phyloP scores from a whole-genome alignment of 208 protist genomes.

The Phytomonas sp. region DNA sequence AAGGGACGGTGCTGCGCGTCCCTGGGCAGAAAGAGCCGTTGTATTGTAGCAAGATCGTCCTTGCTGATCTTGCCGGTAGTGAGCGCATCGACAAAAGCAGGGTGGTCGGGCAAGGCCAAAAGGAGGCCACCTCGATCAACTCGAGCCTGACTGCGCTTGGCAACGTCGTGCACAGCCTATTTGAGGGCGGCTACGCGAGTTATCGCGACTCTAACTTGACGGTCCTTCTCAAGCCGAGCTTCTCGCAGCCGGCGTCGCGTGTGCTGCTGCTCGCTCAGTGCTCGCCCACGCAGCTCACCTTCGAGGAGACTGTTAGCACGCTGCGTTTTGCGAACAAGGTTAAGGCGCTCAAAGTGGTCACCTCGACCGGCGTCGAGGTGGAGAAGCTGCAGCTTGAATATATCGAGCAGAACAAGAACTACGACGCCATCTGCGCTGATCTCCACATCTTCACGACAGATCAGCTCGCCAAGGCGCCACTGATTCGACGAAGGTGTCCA shows the following conservation, averaged over 20 bases:
- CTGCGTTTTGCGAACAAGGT: slow-evolving; percentile 90
- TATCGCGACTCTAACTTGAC: slow-evolving; percentile 90
- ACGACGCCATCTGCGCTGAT: slow-evolving; percentile 61
- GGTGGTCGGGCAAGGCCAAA: slow-evolving; percentile 58
- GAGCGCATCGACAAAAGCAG: slow-evolving; percentile 68
- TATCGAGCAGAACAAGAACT: slow-evolving; percentile 35
- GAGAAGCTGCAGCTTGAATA: slow-evolving; percentile 61
- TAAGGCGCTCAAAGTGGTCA: slow-evolving; percentile 75
- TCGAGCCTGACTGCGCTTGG: slow-evolving; percentile 88
- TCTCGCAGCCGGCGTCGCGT: slow-evolving; percentile 65
- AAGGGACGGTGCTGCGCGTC: slow-evolving; percentile 48
- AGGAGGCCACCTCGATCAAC: slow-evolving; percentile 89
- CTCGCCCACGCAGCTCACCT: slow-evolving; percentile 66
- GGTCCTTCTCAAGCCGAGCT: slow-evolving; percentile 71
- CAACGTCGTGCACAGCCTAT: slow-evolving; percentile 86
- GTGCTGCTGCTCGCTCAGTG: slow-evolving; percentile 86
- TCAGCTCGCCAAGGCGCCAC: slow-evolving; percentile 21
- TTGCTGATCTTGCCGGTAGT: slow-evolving; percentile 92
- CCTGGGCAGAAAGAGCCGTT: slow-evolving; percentile 71
- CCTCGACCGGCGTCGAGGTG: slow-evolving; percentile 23
- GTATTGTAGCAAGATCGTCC: slow-evolving; percentile 76
- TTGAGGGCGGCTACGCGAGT: slow-evolving; percentile 72
- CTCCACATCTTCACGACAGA: slow-evolving; percentile 64
- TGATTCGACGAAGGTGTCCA: slow-evolving; percentile 23
- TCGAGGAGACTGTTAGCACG: slow-evolving; percentile 80